Evolutionary conservation across 306 rosid genomes (phyloP), one percentile per base, ranked within the genome.

Genomic region (Begonia peltatifolia): DNA sequence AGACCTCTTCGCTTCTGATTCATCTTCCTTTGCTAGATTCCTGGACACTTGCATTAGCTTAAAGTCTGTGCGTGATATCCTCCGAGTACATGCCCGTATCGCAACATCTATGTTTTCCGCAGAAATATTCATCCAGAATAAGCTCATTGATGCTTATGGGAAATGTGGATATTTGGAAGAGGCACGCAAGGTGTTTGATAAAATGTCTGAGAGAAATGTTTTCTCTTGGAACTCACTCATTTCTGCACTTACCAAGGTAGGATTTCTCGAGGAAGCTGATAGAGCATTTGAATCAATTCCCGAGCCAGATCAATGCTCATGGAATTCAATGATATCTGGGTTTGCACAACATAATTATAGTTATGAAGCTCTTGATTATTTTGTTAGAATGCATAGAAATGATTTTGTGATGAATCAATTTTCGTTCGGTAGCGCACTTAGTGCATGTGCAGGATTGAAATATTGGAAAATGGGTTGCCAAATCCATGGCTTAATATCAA

Each of bases 381-480:
- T 59, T 48, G 20, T 43, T 23, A 20, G 11, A 50, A 59, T 59
- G 63, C 55, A 49, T 9, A 42, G 20, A 11, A 42, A 17, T 17
- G 55, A 44, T 17, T 59, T 49, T 30, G 12, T 49, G 17, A 12
- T 48, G 9, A 59, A 59, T 49, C 55, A 59, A 49, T 59, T 48
- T 48, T 59, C 63, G 38, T 59, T 59, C 4, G 63, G 63, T 59
- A 59, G 55, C 42, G 55, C 55, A 30, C 63, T 59, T 9, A 59
- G 63, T 59, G 63, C 63, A 48, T 49, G 63, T 41, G 63, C 63
- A 41, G 63, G 56, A 14, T 50, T 59, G 15, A 52, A 50, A 59
- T 46, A 59, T 59, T 59, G 50, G 55, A 38, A 50, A 59, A 15
- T 17, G 36, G 63, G 56, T 59, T 59, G 55, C 30, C 63, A 59